Base-by-base conservation (phyloP, 805 yeast species). In the Sugiyamaella floridensis region DNA sequence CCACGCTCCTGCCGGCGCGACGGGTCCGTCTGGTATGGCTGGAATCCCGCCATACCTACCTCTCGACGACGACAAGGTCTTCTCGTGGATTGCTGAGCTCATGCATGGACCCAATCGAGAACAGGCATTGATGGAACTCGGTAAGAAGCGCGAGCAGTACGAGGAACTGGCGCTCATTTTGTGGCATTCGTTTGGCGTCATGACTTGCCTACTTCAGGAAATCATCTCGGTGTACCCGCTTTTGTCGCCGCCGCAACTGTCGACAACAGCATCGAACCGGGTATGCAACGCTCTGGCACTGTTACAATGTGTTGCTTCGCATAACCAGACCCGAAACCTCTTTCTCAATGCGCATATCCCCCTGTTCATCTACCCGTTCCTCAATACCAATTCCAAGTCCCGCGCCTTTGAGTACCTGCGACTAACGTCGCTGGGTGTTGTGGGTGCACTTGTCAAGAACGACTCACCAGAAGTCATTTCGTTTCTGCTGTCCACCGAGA, bases 131-230 rank as follows among this genome's bases (percentile, higher is more conserved):
- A 72, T 90, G 59, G 97, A 90, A 66, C 74, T 92, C 45, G 97
- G 98, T 9, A 88, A 93, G 66, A 90, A 90, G 64, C 77, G 99
- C 57, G 99, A 92, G 65, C 89, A 89, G 64, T 92, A 87, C 65
- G 97, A 89, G 54, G 98, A 92, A 66, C 76, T 92, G 54, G 98
- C 98, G 0, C 69, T 89, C 41, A 95, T 92, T 4, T 72, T 92
- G 54, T 92, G 99, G 99, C 84, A 92, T 62, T 87, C 97, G 3
- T 90, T 86, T 69, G 99, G 98, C 29, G 97, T 92, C 11, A 89
- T 93, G 95, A 84, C 98, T 1, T 85, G 89, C 18, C 72, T 92
- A 40, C 70, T 92, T 54, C 95, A 88, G 66, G 99, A 92, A 66
- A 89, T 92, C 50, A 83, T 89, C 40, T 78, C 87, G 2, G 96